Evolutionary conservation across 495 filamentous ascomycete genomes (phyloP).

Genomic region (Clohesyomyces aquaticus): DNA sequence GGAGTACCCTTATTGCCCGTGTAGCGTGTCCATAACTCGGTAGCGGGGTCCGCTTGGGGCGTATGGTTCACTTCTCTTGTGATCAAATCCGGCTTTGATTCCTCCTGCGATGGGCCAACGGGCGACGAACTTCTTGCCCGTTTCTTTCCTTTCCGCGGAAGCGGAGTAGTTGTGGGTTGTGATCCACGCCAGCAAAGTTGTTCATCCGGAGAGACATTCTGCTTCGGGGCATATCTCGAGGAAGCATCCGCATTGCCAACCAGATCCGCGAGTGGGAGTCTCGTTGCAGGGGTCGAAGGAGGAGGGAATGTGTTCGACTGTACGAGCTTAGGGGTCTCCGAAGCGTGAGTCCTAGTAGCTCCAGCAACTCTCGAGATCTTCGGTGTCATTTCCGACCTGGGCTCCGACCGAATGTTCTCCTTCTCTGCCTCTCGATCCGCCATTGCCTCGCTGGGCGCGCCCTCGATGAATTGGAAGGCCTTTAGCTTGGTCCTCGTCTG

Average conservation of each 20-base stretch:
- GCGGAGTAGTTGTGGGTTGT: constrained; percentile 52
- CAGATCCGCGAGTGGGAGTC: constrained; percentile 77
- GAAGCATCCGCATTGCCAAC: constrained; percentile 69
- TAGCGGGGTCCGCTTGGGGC: constrained; percentile 78
- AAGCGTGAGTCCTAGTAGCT: constrained; percentile 2
- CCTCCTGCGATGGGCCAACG: constrained; percentile 67
- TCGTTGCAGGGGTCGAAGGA: constrained; percentile 73
- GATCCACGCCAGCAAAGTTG: constrained; percentile 70
- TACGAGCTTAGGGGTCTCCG: constrained; percentile 45
- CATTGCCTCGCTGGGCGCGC: constrained; percentile 33
- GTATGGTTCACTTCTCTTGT: constrained; percentile 66
- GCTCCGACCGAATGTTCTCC: constrained; percentile 34
- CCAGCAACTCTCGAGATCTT: constrained; percentile 15
- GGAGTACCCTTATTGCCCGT: constrained; percentile 41
- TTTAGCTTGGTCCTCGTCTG: constrained; percentile 63
- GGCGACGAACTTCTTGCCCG: constrained; percentile 82
- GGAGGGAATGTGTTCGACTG: constrained; percentile 31
- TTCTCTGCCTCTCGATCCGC: constrained; percentile 43
- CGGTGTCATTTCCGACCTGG: constrained; percentile 8
- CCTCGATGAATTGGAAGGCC: constrained; percentile 58
- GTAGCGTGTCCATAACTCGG: constrained; percentile 87
- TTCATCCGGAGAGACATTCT: constrained; percentile 67
- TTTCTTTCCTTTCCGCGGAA: constrained; percentile 62
- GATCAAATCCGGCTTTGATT: constrained; percentile 53
- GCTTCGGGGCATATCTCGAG: constrained; percentile 51